phyloP scores from a whole-genome alignment of 768 basidiomycete genomes.

The Pulveroboletus sp. region DNA sequence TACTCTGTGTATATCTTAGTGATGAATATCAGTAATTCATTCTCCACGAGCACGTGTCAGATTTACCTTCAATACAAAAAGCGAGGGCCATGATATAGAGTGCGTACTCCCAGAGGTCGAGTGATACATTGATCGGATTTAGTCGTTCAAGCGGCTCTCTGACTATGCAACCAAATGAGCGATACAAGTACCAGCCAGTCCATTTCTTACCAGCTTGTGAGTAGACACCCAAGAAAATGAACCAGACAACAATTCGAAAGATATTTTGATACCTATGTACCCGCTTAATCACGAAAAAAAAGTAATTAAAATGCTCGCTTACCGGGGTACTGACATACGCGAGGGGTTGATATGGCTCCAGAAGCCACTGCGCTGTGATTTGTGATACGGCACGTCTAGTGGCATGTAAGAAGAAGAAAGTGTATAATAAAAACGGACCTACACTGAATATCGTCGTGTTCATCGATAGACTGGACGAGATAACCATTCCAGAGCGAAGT shows the following conservation, averaged over 20 bases:
- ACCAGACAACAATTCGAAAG: conserved; percentile 74
- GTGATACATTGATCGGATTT: conserved; percentile 46
- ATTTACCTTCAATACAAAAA: conserved; percentile 74
- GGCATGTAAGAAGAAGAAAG: conserved; percentile 6
- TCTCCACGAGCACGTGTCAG: conserved; percentile 1
- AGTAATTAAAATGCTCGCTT: neutral
- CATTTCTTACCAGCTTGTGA: conserved; percentile 70
- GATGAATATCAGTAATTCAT: conserved; percentile 39
- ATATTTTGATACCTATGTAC: conserved; percentile 74
- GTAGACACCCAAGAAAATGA: conserved; percentile 75
- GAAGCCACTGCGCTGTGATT: conserved; percentile 50
- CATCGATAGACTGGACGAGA: conserved; percentile 75
- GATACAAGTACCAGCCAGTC: neutral
- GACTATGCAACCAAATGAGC: conserved; percentile 40
- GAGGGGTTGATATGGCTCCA: conserved; percentile 75
- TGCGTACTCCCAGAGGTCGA: conserved; percentile 79
- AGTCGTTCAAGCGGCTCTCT: conserved; percentile 74
- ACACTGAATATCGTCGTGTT: conserved; percentile 79
- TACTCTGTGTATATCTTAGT: conserved; percentile 25
- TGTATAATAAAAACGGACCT: conserved; percentile 15
- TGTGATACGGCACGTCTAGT: conserved; percentile 67
- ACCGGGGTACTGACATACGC: conserved; percentile 80
- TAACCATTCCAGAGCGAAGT: conserved; percentile 81
- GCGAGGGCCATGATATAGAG: conserved; percentile 79
- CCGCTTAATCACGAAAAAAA: neutral